Evolutionary conservation across 768 basidiomycete species (phyloP).

Genomic region (Paxillus ammoniavirescens): DNA sequence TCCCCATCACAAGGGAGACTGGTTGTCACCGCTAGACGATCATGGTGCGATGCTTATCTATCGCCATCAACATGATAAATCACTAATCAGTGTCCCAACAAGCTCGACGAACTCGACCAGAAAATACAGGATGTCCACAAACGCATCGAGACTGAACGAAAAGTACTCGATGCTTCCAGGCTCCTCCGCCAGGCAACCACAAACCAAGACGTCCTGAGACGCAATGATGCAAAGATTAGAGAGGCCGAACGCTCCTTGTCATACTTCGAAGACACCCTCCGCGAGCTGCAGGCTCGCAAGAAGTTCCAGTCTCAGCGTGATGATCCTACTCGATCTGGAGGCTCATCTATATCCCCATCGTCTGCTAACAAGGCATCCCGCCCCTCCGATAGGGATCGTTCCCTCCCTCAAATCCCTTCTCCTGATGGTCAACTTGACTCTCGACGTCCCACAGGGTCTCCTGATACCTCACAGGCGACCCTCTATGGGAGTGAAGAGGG

Average conservation of each 20-base stretch:
- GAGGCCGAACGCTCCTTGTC: constrained; percentile 81
- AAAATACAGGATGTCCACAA: constrained; percentile 90
- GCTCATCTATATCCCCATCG: constrained; percentile 31
- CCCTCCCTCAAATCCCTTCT: constrained; percentile 48
- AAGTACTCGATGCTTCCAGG: constrained; percentile 84
- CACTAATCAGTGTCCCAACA: constrained; percentile 3
- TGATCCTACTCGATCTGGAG: constrained; percentile 55
- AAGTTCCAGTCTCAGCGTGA: constrained; percentile 54
- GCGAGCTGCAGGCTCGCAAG: constrained; percentile 79
- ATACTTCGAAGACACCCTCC: constrained; percentile 85
- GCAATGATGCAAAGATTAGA: constrained; percentile 81
- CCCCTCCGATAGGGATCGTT: constrained; percentile 30
- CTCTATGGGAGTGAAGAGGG: constrained; percentile 38
- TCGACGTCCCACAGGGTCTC: constrained; percentile 35
- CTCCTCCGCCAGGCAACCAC: constrained; percentile 77
- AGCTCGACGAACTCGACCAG: constrained; percentile 72
- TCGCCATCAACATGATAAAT: constrained; percentile 1
- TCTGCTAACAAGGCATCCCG: constrained; percentile 16
- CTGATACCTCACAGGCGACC: constrained; percentile 40
- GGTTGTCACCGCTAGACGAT: constrained; percentile 18
- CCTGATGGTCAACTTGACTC: constrained; percentile 50
- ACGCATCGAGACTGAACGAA: constrained; percentile 90
- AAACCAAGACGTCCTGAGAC: constrained; percentile 82
- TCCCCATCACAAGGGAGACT: constrained; percentile 17
- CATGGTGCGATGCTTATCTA: constrained; percentile 27